phyloP scores from a whole-genome alignment of 2,329 filamentous ascomycete species.

The Zalaria obscura region DNA sequence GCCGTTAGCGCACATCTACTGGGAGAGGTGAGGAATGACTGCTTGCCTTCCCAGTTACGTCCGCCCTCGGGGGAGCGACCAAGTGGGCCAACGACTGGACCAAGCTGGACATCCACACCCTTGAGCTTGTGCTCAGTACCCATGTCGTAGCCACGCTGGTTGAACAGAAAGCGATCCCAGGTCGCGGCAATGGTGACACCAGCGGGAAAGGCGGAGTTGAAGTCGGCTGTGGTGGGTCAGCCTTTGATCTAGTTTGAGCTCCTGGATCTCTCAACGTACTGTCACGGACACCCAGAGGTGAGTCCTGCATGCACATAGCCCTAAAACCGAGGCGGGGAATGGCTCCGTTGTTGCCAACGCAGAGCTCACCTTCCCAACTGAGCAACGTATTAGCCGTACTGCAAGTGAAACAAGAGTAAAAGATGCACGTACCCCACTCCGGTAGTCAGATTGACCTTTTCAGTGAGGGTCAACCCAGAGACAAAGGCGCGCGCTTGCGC shows the following conservation, averaged over 20 bases:
- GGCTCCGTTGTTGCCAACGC: slow-evolving; percentile 61
- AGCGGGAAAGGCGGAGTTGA: slow-evolving; percentile 66
- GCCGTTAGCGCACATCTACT: neutral
- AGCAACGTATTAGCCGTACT: slow-evolving; percentile 7
- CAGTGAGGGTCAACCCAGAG: slow-evolving; percentile 63
- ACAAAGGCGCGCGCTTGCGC: slow-evolving; percentile 65
- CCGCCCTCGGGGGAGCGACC: slow-evolving; percentile 55
- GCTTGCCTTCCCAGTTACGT: slow-evolving; percentile 55
- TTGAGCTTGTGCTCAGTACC: slow-evolving; percentile 61
- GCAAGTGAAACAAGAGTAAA: slow-evolving; percentile 1
- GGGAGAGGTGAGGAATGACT: too few relatives aligned
- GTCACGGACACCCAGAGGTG: slow-evolving; percentile 65
- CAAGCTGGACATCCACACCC: slow-evolving; percentile 60
- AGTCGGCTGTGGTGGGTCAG: slow-evolving; percentile 41
- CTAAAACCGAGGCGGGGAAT: slow-evolving; percentile 57
- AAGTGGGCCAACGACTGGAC: slow-evolving; percentile 62
- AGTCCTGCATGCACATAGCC: slow-evolving; percentile 74
- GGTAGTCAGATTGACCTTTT: slow-evolving; percentile 93
- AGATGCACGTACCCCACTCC: slow-evolving; percentile 54
- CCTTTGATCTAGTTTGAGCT: neutral
- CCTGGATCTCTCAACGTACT: slow-evolving; percentile 22
- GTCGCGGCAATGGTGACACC: slow-evolving; percentile 72
- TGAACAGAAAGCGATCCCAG: slow-evolving; percentile 61
- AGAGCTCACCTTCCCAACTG: slow-evolving; percentile 55
- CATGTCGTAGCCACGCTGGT: slow-evolving; percentile 56